Percentiles rank a stretch among this genome's conserved stretches.
Conservation (phyloP, 2,329 filamentous ascomycete species). For the Aspergillus texensis region DNA sequence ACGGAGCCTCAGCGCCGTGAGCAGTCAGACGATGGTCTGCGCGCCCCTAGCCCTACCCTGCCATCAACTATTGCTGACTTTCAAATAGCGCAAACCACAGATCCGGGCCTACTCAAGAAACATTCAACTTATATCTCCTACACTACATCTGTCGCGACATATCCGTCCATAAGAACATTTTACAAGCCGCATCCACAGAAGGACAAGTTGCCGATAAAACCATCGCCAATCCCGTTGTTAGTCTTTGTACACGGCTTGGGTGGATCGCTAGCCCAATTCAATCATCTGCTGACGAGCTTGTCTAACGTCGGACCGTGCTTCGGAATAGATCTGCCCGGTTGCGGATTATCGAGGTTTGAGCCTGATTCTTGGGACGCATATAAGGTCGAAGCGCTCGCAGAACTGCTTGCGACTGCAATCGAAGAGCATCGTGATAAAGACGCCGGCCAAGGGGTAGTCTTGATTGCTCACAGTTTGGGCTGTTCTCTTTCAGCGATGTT, state of each 20-base stretch:
- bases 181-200: constrained; percentile 79
- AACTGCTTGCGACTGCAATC: constrained; percentile 75
- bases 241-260: constrained; percentile 93
- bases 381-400: constrained; percentile 71
- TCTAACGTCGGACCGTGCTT: constrained; percentile 82
- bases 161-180: constrained; percentile 79
- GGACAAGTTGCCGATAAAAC: constrained; percentile 74
- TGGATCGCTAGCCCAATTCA: constrained; percentile 88
- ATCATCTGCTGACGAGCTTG: constrained; percentile 77
- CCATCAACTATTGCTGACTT: constrained; percentile 14
- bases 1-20: constrained; percentile 29
- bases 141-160: constrained; percentile 69
- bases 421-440: constrained; percentile 69
- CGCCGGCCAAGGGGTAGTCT: constrained; percentile 69
- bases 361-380: constrained; percentile 78
- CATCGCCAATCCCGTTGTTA: constrained; percentile 75
- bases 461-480: constrained; percentile 90
- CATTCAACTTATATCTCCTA: constrained; percentile 73
- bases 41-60: neutral
- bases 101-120: constrained; percentile 79
- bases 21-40: constrained; percentile 35
- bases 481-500: constrained; percentile 75
- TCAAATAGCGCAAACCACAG: constrained; percentile 51
- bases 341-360: constrained; percentile 76
- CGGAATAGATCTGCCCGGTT: constrained; percentile 87